phyloP scores from a whole-genome alignment of 1,284 basidiomycete genomes.

The Sporisorium scitamineum region DNA sequence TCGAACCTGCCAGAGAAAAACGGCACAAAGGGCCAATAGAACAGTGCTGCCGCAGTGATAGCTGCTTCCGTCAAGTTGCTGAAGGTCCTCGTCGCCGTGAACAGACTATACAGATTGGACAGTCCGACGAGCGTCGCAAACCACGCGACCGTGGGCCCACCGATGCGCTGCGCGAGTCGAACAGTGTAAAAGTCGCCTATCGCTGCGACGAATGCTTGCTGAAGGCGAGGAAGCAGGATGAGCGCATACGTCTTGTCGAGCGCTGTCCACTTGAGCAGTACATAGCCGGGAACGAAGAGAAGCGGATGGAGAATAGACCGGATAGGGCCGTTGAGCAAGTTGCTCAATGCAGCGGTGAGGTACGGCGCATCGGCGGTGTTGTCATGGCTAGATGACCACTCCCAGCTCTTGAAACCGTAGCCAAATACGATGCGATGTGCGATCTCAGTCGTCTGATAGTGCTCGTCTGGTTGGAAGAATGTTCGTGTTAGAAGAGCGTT shows the following conservation, averaged over 20 bases:
- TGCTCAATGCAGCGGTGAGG: constrained; percentile 4
- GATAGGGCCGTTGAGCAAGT: constrained; percentile 60
- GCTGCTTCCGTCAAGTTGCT: constrained; percentile 94
- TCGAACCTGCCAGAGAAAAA: constrained; percentile 24
- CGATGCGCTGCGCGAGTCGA: constrained; percentile 75
- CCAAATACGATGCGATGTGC: constrained; percentile 90
- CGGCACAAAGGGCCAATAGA: constrained; percentile 75
- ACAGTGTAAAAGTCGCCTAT: constrained; percentile 82
- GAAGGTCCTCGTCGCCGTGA: constrained; percentile 86
- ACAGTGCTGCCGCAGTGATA: constrained; percentile 82
- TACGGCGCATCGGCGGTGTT: constrained; percentile 5
- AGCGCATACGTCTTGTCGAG: constrained; percentile 72
- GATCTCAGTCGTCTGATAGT: constrained; percentile 92
- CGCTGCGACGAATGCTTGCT: constrained; percentile 85
- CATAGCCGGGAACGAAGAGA: constrained; percentile 83
- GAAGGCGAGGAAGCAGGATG: constrained; percentile 75
- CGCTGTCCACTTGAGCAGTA: constrained; percentile 75
- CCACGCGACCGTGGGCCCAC: constrained; percentile 75
- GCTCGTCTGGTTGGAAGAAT: constrained; percentile 98
- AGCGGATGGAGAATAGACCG: constrained; percentile 69
- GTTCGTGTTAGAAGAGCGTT: constrained; percentile 80
- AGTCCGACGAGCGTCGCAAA: constrained; percentile 77
- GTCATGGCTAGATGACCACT: constrained; percentile 75
- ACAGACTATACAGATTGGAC: constrained; percentile 85
- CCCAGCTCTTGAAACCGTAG: constrained; percentile 94